Base-by-base conservation (phyloP, 2,329 filamentous ascomycete genomes). In the Paecilomyces formosus region DNA sequence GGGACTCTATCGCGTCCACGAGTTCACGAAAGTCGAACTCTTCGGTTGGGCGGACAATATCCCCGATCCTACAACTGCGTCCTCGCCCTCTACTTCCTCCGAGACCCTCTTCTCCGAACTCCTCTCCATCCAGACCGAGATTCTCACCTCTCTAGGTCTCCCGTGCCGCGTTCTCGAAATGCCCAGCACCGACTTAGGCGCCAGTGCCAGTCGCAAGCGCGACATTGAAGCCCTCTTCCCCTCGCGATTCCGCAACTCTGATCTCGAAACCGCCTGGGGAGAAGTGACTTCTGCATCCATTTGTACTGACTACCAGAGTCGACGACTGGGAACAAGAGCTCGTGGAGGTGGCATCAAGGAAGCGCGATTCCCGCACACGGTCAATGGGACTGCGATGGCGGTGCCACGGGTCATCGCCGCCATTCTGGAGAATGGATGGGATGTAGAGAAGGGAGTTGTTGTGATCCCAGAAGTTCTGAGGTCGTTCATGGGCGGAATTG, bases 1-100 rank as follows among this genome's bases (percentile, higher is more conserved):
- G 76, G 94, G 94, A 4, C 79, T 99, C 1, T 99, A 97, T 76
- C 88, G 94, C 28, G 94, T 99, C 3, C 94, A 99, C 75, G 94
- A 99, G 75, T 99, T 99, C 76, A 96, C 92, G 28, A 99, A 99
- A 73, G 93, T 99, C 0, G 94, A 99, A 75, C 87, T 99, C 81
- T 97, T 99, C 71, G 92, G 89, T 0, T 99, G 94, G 94, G 88
- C 90, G 3, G 67, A 81, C 30, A 71, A 66, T 35, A 85, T 89
- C 1, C 80, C 85, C 56, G 58, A 67, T 2, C 70, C 68, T 31
- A 70, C 61, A 15, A 59, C 65, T 26, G 53, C 55, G 39, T 58
- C 57, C 18, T 63, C 67, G 9, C 55, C 53, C 6, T 61, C 45
- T 53, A 62, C 55, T 51, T 72, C 64, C 5, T 75, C 70, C 12